A percentile compares a stretch with the other conserved stretches of the same genome.
Conservation (phyloP, 1,284 basidiomycete species). For the Moesziomyces aphidis region DNA sequence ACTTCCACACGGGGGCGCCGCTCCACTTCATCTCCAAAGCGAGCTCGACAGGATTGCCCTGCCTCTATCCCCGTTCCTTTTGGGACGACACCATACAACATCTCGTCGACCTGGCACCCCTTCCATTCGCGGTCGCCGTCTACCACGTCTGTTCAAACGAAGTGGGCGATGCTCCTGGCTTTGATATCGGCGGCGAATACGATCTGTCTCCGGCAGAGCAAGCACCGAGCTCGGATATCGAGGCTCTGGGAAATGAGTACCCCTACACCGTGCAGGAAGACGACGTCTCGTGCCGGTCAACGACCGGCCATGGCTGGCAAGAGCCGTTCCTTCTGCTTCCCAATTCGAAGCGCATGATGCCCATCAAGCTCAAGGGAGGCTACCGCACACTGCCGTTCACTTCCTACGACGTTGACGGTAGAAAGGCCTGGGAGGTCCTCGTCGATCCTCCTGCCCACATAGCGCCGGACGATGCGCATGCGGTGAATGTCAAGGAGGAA, state of each 20-base stretch:
- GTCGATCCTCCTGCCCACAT: constrained; percentile 24
- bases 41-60: constrained; percentile 37
- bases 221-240: neutral
- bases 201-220: constrained; percentile 18
- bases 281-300: constrained; percentile 17
- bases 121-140: constrained; percentile 36
- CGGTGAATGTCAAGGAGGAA: constrained; percentile 27
- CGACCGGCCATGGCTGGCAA: constrained; percentile 44
- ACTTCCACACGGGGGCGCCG: constrained; percentile 28
- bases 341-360: constrained; percentile 19
- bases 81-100: constrained; percentile 25
- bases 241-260: constrained; percentile 19
- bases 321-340: constrained; percentile 34
- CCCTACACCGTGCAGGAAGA: constrained; percentile 32
- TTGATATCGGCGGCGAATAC: constrained; percentile 37
- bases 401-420: constrained; percentile 11
- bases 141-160: constrained; percentile 38
- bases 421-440: constrained; percentile 34
- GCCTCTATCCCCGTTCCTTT: constrained; percentile 37
- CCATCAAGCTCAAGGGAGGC: constrained; percentile 32
- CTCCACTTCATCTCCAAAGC: constrained; percentile 31
- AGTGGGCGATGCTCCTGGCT: constrained; percentile 32
- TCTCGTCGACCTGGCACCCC: constrained; percentile 8
- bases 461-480: constrained; percentile 6
- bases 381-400: constrained; percentile 35